Percentiles rank a stretch among this genome's conserved stretches.
These are phyloP conservation scores for Podosphaera aphanis DNA, from an alignment of 2,329 filamentous ascomycete genomes.

Conservation along the genomic window DNA sequence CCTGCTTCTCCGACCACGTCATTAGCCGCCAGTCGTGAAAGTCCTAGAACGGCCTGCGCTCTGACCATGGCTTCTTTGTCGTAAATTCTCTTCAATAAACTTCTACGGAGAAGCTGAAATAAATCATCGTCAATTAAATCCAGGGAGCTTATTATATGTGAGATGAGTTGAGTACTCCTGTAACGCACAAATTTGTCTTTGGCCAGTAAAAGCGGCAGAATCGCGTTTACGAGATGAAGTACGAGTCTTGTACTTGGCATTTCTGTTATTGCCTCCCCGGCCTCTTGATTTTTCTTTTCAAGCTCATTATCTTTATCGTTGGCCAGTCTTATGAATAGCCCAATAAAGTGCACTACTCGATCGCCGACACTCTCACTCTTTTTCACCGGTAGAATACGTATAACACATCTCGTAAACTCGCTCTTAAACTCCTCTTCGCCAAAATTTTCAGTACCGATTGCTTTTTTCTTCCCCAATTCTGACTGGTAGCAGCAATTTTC, in stretches of 20 bases:
- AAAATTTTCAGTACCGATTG: slow-evolving; percentile 36
- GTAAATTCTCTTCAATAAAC: slow-evolving; percentile 61
- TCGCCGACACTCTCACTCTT: slow-evolving; percentile 81
- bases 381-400: slow-evolving; percentile 66
- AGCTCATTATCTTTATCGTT: slow-evolving; percentile 49
- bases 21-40: slow-evolving; percentile 65
- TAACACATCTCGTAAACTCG: slow-evolving; percentile 62
- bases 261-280: slow-evolving; percentile 44
- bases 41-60: slow-evolving; percentile 71
- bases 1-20: slow-evolving; percentile 47
- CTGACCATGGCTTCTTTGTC: slow-evolving; percentile 89
- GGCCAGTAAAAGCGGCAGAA: slow-evolving; percentile 53
- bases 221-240: slow-evolving; percentile 44
- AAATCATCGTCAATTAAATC: slow-evolving; percentile 81
- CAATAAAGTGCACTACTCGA: slow-evolving; percentile 62
- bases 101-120: slow-evolving; percentile 59
- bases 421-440: slow-evolving; percentile 70
- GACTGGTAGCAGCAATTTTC: slow-evolving; percentile 56
- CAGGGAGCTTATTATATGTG: slow-evolving; percentile 77
- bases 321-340: slow-evolving; percentile 58
- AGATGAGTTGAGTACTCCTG: slow-evolving; percentile 68
- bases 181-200: slow-evolving; percentile 91
- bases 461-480: slow-evolving; percentile 27
- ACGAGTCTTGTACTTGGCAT: slow-evolving; percentile 67
- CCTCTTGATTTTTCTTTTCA: slow-evolving; percentile 36